Evolutionary conservation across 345 rosid species (phyloP), one percentile per base, ranked within the genome.

Genomic region (Carallia brachiata): DNA sequence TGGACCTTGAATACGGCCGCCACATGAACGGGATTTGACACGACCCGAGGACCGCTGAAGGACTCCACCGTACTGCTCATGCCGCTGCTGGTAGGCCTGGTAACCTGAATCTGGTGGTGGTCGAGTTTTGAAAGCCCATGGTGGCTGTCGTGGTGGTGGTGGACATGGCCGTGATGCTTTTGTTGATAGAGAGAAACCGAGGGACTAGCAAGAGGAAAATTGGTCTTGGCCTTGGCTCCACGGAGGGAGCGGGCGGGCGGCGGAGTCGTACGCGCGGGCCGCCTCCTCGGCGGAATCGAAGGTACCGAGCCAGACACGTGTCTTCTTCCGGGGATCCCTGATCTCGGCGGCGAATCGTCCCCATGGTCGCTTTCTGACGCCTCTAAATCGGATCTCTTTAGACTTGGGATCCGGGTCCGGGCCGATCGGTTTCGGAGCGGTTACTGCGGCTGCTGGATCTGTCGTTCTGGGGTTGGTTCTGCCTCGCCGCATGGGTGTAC

Each of bases 21-120:
- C 68, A 34, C 47, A 3, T 7, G 31, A 15, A 65, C 28, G 9
- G 73, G 63, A 44, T 44, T 44, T 3, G 50, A 44, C 17, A 13
- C 50, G 27, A 84, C 87, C 54, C 98, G 80, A 0, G 97, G 94
- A 27, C 97, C 96, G 61, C 96, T 93, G 64, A 84, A 93, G 2
- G 98, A 91, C 77, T 94, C 95, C 9, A 94, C 97, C 44, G 98
- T 94, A 81, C 97, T 89, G 83, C 98, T 94, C 93, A 89, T 82
- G 75, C 91, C 81, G 83, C 97, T 93, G 62, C 86, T 80, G 37
- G 97, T 83, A 28, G 98, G 97, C 28, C 97, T 77, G 1, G 50
- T 44, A 3, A 44, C 12, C 50, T 44, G 50, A 44, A 44, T 44
- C 50, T 44, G 50, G 50, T 44, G 50, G 50, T 2, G 50, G 50